Base-by-base conservation (phyloP, 805 yeast genomes). In the Yamadazyma takamatsuzukensis region DNA sequence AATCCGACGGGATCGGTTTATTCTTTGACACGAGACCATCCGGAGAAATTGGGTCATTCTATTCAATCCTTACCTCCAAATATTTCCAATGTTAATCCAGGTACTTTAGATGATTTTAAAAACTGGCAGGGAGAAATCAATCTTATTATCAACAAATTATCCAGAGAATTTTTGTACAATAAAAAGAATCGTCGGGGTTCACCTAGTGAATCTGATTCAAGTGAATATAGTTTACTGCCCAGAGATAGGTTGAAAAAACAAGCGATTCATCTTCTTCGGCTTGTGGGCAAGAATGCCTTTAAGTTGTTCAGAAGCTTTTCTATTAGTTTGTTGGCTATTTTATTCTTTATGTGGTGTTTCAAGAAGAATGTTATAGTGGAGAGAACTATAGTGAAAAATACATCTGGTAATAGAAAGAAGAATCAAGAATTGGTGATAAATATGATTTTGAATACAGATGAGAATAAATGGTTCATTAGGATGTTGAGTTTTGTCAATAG, bases 51-150 rank as follows among this genome's bases (percentile, higher is more conserved):
- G 15, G 25, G 25, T 13, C 34, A 37, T 15, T 34, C 39, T 18
- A 22, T 36, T 3, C 46, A 41, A 26, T 35, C 46, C 3, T 32
- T 41, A 14, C 45, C 53, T 6, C 27, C 41, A 7, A 34, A 36
- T 21, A 21, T 25, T 8, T 19, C 16, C 4, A 32, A 36, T 25
- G 15, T 35, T n/a, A 23, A 27, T 13, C 41, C 47, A n/a, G 36
- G 37, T 6, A 27, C 34, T 4, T 18, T 38, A 12, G 68, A 61
- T 25, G 78, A 72, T 25, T 68, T 74, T 39, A 56, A 64, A 25
- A 61, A 57, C 29, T 74, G 80, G 80, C 79, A 73, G 47, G 64
- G 61, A 19, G 79, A 74, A 34, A 69, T 74, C 29, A 74, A 73
- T 39, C 43, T 61, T 29, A 58, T 75, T 6, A 54, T 75, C 33